phyloP scores from a whole-genome alignment of 2,329 filamentous ascomycete genomes.

The Colletotrichum sp. region DNA sequence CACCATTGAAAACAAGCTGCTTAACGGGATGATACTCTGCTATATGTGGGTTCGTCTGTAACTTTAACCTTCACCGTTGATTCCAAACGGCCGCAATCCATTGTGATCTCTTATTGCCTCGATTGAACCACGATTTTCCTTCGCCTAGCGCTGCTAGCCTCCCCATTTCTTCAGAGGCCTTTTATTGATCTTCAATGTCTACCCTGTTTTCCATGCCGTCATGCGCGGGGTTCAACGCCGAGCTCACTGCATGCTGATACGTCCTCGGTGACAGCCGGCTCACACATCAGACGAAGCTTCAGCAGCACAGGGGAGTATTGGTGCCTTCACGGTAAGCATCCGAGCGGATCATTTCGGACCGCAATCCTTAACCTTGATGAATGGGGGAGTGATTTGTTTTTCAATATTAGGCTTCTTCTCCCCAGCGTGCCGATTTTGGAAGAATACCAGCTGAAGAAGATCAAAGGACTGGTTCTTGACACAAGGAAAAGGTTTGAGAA shows the following conservation, averaged over 20 bases:
- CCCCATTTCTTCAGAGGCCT: accelerated
- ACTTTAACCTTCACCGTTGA: neutral
- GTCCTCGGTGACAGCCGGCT: neutral
- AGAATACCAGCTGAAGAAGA: neutral
- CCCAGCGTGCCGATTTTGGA: neutral
- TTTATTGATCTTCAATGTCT: neutral
- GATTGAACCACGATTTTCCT: accelerated
- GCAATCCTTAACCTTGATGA: neutral
- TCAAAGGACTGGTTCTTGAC: neutral
- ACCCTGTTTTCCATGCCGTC: neutral
- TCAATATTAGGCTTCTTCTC: neutral
- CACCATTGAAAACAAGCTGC: neutral
- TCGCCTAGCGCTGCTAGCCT: neutral
- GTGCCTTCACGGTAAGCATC: neutral
- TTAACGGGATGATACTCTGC: neutral
- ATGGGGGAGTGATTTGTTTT: neutral
- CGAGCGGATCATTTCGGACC: neutral
- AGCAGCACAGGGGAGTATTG: neutral
- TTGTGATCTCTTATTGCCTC: neutral
- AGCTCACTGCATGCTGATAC: neutral
- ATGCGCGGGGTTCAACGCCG: neutral
- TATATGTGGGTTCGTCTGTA: neutral
- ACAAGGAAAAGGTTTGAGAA: neutral
- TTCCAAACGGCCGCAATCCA: neutral
- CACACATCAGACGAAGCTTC: conserved; percentile 3